These are phyloP conservation scores for Paecilomyces formosus DNA, from an alignment of 2,329 filamentous ascomycete genomes.

Conservation along the genomic window DNA sequence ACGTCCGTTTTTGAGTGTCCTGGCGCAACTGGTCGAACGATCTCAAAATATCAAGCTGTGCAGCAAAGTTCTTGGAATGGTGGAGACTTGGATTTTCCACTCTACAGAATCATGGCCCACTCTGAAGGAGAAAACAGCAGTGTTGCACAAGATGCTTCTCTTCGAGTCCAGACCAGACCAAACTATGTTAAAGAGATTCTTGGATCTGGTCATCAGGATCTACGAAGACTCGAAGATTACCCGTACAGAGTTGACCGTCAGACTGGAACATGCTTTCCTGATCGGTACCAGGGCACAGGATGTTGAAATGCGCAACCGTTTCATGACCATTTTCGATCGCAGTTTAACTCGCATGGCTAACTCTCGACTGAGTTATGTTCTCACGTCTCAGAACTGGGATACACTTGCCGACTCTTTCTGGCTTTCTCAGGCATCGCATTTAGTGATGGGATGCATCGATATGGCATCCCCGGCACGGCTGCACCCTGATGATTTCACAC, in stretches of 20 bases:
- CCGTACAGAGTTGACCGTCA: constrained; percentile 87
- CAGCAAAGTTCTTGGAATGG: constrained; percentile 86
- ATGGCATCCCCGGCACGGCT: constrained; percentile 72
- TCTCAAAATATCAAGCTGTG: constrained; percentile 81
- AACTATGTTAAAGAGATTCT: constrained; percentile 82
- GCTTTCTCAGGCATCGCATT: constrained; percentile 88
- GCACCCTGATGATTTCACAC: constrained; percentile 74
- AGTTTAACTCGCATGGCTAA: constrained; percentile 89
- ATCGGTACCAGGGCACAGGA: constrained; percentile 90
- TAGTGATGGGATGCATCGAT: constrained; percentile 86
- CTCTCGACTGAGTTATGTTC: constrained; percentile 78
- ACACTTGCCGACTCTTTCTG: constrained; percentile 92
- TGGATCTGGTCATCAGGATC: constrained; percentile 92
- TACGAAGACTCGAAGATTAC: constrained; percentile 97
- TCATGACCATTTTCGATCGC: constrained; percentile 93
- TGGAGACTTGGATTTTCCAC: constrained; percentile 92
- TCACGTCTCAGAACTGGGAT: constrained; percentile 94
- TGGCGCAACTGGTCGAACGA: constrained; percentile 92
- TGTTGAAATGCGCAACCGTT: constrained; percentile 92
- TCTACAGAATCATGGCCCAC: constrained; percentile 94
- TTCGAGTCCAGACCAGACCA: constrained; percentile 82
- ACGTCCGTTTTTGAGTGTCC: constrained; percentile 85
- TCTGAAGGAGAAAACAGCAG: constrained; percentile 96
- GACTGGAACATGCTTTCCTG: constrained; percentile 96
- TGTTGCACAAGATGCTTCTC: constrained; percentile 97